Evolutionary conservation across 2,329 filamentous ascomycete species (phyloP).

Genomic region (Trichoderma cornu-damae): DNA sequence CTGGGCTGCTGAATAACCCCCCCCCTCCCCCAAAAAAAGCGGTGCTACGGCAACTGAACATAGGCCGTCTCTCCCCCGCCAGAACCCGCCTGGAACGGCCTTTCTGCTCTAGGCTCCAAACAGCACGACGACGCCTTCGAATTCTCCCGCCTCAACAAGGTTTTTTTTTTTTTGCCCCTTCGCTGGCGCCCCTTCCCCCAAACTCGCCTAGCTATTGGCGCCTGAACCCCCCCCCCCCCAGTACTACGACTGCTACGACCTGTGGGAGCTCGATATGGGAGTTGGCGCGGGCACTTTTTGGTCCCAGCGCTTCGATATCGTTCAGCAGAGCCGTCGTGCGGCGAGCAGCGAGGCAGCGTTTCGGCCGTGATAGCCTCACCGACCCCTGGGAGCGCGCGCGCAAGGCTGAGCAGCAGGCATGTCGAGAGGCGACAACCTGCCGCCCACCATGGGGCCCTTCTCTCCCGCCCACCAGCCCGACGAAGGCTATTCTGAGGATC

Average conservation of each 20-base stretch:
- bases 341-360: background rate
- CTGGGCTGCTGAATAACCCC: background rate
- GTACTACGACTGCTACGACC: no score
- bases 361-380: slow-evolving; percentile 13
- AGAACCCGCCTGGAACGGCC: background rate
- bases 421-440: slow-evolving; percentile 27
- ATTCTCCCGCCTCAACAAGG: no score
- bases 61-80: background rate
- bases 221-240: background rate
- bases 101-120: background rate
- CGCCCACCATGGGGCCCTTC: slow-evolving; percentile 14
- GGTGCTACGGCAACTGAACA: slow-evolving; percentile 2
- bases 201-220: background rate
- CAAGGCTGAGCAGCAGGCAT: slow-evolving; percentile 22
- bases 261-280: slow-evolving; percentile 15
- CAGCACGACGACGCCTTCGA: background rate
- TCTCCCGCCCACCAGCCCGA: slow-evolving; percentile 51
- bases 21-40: slow-evolving; percentile 8
- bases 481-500: slow-evolving; percentile 83
- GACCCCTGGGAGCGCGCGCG: slow-evolving; percentile 20
- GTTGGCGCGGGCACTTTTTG: slow-evolving; percentile 2
- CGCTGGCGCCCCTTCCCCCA: background rate
- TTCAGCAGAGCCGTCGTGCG: background rate
- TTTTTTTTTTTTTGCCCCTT: background rate
- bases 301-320: slow-evolving; percentile 10